Evolutionary conservation across 2,329 filamentous ascomycete genomes (phyloP).

Genomic region (Thielaviopsis ethacetica): DNA sequence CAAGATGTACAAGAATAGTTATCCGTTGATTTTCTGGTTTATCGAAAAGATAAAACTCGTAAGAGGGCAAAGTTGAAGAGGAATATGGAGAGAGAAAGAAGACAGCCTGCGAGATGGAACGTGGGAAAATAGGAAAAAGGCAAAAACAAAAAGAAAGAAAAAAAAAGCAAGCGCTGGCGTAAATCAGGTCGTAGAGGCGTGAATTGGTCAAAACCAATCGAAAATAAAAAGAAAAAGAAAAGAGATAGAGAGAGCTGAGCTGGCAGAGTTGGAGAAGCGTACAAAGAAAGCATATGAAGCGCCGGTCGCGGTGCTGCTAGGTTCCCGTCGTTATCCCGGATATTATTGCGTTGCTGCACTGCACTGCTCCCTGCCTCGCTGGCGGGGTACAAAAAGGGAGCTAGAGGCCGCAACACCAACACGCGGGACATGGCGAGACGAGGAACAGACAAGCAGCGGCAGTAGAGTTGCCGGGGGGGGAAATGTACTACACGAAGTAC

Average conservation of each 20-base stretch:
- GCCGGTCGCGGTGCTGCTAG: no score
- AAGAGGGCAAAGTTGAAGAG: not conserved
- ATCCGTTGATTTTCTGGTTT: no score
- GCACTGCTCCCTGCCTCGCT: no score
- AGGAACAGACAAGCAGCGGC: no score
- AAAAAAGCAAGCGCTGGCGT: conserved; percentile 3
- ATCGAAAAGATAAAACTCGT: no score
- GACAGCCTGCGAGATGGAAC: not conserved
- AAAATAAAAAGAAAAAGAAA: not conserved
- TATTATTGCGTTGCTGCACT: no score
- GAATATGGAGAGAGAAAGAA: not conserved
- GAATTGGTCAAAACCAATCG: conserved; percentile 25
- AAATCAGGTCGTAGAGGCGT: conserved; percentile 15
- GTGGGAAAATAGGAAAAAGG: not conserved
- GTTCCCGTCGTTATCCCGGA: no score
- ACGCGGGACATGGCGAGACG: no score
- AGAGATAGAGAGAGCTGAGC: not conserved
- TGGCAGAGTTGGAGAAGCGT: not conserved
- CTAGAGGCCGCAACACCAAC: no score
- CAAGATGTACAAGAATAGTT: not conserved
- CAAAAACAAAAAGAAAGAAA: conserved; percentile 9
- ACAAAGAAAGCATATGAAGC: not conserved
- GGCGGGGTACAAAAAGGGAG: no score
- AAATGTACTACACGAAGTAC: no score
- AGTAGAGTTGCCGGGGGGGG: no score